These are phyloP conservation scores for Ceratobasidium sp. DNA, from an alignment of 1,284 basidiomycete genomes.

Conservation along the genomic window DNA sequence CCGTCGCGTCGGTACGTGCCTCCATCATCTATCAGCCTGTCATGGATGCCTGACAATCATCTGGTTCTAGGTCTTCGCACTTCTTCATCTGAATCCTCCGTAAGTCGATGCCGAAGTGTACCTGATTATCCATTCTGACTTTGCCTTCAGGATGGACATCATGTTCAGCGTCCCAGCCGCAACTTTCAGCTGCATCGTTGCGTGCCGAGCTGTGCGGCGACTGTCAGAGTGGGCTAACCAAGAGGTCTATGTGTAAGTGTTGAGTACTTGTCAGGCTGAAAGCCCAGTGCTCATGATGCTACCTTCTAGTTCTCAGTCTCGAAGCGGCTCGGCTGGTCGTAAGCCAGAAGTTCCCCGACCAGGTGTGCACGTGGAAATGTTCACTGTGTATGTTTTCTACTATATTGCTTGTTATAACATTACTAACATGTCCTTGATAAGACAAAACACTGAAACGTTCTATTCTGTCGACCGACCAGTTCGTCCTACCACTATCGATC, in stretches of 20 bases:
- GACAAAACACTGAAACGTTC: conserved; percentile 1
- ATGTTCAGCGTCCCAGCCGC: conserved; percentile 43
- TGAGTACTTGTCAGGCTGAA: background rate
- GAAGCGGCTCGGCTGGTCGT: background rate
- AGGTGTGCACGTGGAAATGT: conserved; percentile 35
- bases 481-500: conserved; percentile 1
- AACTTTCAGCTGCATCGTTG: conserved; percentile 39
- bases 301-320: conserved; percentile 16
- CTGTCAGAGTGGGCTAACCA: conserved; percentile 37
- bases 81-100: conserved; percentile 31
- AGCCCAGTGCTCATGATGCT: background rate
- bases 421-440: background rate
- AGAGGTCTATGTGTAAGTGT: conserved; percentile 39
- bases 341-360: conserved; percentile 1
- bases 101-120: background rate
- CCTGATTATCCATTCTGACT: background rate
- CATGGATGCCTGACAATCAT: background rate
- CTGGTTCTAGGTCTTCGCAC: conserved; percentile 7
- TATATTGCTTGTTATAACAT: background rate
- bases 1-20: conserved; percentile 64
- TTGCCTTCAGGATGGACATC: conserved; percentile 40
- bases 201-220: conserved; percentile 43
- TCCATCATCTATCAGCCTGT: background rate
- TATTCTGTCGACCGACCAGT: conserved; percentile 5
- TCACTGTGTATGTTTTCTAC: conserved; percentile 33